These are phyloP conservation scores for Kwoniella europaea DNA, from an alignment of 768 basidiomycete species.

Conservation along the genomic window DNA sequence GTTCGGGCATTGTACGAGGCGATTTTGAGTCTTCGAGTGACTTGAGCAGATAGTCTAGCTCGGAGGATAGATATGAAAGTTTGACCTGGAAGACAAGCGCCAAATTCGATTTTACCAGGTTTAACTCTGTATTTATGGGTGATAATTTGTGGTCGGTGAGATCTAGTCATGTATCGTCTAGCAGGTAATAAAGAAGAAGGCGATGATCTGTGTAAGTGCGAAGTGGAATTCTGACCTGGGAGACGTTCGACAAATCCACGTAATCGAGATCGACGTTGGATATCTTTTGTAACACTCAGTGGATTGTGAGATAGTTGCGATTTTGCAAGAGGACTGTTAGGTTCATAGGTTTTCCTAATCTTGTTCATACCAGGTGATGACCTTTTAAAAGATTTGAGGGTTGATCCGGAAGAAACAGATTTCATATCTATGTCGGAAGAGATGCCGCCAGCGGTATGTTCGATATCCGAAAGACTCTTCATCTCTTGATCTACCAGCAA, in stretches of 20 bases:
- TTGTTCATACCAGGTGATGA: slow-evolving; percentile 5
- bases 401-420: slow-evolving; percentile 8
- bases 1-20: slow-evolving; percentile 3
- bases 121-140: slow-evolving; percentile 10
- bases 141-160: slow-evolving; percentile 10
- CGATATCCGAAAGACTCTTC: slow-evolving; percentile 8
- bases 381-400: not conserved
- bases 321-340: not conserved
- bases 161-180: slow-evolving; percentile 15
- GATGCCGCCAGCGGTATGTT: slow-evolving; percentile 9
- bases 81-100: slow-evolving; percentile 12
- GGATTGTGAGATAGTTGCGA: not conserved
- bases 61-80: slow-evolving; percentile 17
- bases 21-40: slow-evolving; percentile 6
- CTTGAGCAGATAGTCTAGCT: not conserved
- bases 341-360: slow-evolving; percentile 11
- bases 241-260: slow-evolving; percentile 12
- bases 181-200: slow-evolving; percentile 22
- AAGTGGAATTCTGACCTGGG: slow-evolving; percentile 18
- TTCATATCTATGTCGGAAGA: slow-evolving; percentile 23
- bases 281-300: not conserved
- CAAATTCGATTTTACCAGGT: slow-evolving; percentile 7
- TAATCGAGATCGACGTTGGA: slow-evolving; percentile 1
- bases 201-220: slow-evolving; percentile 29
- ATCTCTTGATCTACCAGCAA: slow-evolving; percentile 11